Percentiles rank a stretch among this genome's conserved stretches.
These are phyloP conservation scores for Microthyrium microscopicum DNA, from an alignment of 2,329 filamentous ascomycete genomes.

Conservation along the genomic window DNA sequence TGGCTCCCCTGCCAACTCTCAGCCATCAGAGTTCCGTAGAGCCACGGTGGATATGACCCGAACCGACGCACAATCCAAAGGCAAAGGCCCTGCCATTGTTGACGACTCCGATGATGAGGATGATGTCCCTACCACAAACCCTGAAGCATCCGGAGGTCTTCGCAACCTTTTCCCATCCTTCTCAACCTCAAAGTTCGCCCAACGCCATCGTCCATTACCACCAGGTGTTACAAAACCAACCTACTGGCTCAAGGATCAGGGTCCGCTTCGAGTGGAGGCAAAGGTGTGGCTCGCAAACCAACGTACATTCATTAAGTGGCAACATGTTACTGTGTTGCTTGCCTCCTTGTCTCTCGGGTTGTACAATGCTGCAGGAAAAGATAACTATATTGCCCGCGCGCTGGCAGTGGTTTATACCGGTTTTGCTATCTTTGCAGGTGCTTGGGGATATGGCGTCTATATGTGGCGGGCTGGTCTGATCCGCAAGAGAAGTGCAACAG, in stretches of 20 bases:
- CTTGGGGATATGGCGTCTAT: constrained; percentile 80
- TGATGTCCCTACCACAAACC: constrained; percentile 19
- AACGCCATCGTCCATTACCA: constrained; percentile 44
- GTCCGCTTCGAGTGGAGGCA: constrained; percentile 80
- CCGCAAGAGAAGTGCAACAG: constrained; percentile 66
- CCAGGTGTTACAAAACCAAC: constrained; percentile 76
- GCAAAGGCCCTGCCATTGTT: constrained; percentile 14
- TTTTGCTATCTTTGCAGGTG: constrained; percentile 67
- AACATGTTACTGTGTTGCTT: constrained; percentile 81
- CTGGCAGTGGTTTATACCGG: constrained; percentile 72
- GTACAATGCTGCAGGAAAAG: constrained; percentile 69
- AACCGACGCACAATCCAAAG: constrained; percentile 10
- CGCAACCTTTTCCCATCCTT: constrained; percentile 67
- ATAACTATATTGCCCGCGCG: constrained; percentile 55
- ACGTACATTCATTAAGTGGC: constrained; percentile 96
- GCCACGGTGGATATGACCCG: constrained; percentile 11
- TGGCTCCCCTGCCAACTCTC: constrained; percentile 13
- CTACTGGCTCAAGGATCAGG: constrained; percentile 86
- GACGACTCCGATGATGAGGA: constrained; percentile 36
- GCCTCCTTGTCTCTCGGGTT: constrained; percentile 69
- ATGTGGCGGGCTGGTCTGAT: constrained; percentile 64
- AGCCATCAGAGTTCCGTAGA: constrained; percentile 8
- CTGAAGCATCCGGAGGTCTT: constrained; percentile 34
- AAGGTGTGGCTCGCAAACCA: constrained; percentile 99
- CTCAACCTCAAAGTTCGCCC: constrained; percentile 62